Percentiles rank a stretch among this genome's conserved stretches.
Conservation (phyloP, 257 asterid species). For the Capsicum rhomboideum region DNA sequence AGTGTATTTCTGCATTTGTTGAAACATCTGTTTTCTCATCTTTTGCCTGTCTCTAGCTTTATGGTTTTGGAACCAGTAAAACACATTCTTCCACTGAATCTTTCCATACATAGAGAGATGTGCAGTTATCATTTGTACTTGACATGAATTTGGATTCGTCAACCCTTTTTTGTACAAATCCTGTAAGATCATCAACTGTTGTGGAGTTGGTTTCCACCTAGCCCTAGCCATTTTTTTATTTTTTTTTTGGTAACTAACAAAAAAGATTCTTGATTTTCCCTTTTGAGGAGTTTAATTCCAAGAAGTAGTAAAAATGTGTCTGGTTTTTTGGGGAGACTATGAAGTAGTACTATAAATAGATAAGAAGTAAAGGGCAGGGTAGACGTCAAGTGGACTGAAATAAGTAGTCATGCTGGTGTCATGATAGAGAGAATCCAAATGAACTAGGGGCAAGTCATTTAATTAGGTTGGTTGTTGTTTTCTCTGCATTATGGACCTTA, state of each 20-base stretch:
- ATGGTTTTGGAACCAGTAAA: slow-evolving; percentile 1
- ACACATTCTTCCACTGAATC: slow-evolving; percentile 1
- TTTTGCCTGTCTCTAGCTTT: slow-evolving; percentile 3
- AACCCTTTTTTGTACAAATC: neutral
- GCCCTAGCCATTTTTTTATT: neutral
- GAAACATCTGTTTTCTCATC: neutral
- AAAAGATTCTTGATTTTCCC: neutral
- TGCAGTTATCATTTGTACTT: neutral
- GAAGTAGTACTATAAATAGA: neutral
- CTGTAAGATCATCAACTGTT: neutral
- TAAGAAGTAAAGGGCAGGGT: no score
- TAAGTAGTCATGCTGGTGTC: neutral
- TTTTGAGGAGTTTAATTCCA: neutral
- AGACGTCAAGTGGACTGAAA: neutral
- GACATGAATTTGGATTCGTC: neutral
- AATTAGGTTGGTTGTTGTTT: neutral
- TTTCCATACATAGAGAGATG: neutral
- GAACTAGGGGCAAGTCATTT: neutral
- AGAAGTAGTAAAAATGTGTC: neutral
- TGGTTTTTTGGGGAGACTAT: neutral
- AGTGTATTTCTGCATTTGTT: neutral
- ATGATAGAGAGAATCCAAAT: neutral
- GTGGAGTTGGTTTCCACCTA: slow-evolving; percentile 4
- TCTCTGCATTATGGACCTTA: neutral
- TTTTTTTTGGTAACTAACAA: neutral